Evolutionary conservation across 1,284 basidiomycete genomes (phyloP).

Genomic region (Rhodotorula sp.): DNA sequence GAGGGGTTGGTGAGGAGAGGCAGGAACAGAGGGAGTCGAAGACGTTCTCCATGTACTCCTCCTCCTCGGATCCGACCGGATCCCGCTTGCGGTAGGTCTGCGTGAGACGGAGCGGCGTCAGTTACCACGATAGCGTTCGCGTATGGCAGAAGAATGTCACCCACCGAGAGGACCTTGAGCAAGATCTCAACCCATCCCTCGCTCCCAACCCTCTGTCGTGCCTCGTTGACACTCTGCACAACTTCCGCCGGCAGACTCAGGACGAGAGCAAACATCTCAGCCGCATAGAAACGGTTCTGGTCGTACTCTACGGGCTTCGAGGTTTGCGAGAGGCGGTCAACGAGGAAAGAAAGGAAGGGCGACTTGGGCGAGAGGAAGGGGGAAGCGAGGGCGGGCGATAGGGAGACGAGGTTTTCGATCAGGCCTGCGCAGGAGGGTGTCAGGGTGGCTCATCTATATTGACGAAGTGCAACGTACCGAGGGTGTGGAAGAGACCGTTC

Average conservation of each 20-base stretch:
- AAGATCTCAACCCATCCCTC: slow-evolving; percentile 66
- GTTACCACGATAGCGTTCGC: neutral
- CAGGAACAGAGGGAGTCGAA: slow-evolving; percentile 86
- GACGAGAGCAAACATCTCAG: slow-evolving; percentile 74
- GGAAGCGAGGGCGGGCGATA: slow-evolving; percentile 59
- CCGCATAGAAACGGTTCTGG: slow-evolving; percentile 51
- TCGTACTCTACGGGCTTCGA: slow-evolving; percentile 35
- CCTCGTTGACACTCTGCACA: slow-evolving; percentile 52
- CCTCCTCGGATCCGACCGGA: slow-evolving; percentile 80
- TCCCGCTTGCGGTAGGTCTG: slow-evolving; percentile 55
- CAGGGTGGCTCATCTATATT: too few relatives aligned
- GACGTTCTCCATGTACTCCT: slow-evolving; percentile 95
- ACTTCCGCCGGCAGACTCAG: slow-evolving; percentile 57
- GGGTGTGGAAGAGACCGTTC: slow-evolving; percentile 86
- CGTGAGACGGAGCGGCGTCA: neutral
- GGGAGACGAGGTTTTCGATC: slow-evolving; percentile 87
- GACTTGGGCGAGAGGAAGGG: slow-evolving; percentile 61
- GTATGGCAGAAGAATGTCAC: slow-evolving; percentile 45
- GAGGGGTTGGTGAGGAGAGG: slow-evolving; percentile 59
- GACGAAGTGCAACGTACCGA: slow-evolving; percentile 56
- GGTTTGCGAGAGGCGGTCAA: slow-evolving; percentile 61
- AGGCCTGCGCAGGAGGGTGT: slow-evolving; percentile 58
- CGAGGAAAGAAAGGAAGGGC: slow-evolving; percentile 71
- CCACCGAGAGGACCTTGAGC: slow-evolving; percentile 75
- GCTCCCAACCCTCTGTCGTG: slow-evolving; percentile 63